Percentiles rank a stretch among this genome's conserved stretches.
These are phyloP conservation scores for Mycena crocata DNA, from an alignment of 768 basidiomycete genomes.

Conservation along the genomic window DNA sequence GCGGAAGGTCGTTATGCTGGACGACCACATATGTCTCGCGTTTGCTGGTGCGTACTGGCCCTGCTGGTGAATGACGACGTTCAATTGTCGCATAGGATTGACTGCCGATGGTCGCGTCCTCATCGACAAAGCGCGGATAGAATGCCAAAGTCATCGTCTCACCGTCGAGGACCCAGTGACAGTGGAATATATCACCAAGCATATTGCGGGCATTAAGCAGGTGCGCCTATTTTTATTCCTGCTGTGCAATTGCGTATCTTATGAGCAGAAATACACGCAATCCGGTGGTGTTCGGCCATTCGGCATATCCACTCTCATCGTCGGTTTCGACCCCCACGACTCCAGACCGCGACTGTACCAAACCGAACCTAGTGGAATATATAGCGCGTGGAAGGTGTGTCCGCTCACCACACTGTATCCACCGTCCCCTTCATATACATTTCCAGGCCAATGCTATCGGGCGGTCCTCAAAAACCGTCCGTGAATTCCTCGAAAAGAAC, in stretches of 20 bases:
- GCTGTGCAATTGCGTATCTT: neutral
- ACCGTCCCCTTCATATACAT: neutral
- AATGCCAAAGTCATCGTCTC: constrained; percentile 96
- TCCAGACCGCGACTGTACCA: constrained; percentile 90
- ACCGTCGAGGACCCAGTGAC: constrained; percentile 99
- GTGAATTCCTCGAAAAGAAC: constrained; percentile 98
- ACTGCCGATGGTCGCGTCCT: constrained; percentile 98
- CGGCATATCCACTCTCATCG: constrained; percentile 95
- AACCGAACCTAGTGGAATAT: constrained; percentile 98
- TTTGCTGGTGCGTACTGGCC: constrained; percentile 82
- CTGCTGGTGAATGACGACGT: constrained; percentile 14
- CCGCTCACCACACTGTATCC: constrained; percentile 3
- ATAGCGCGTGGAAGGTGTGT: constrained; percentile 96
- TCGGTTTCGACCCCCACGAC: constrained; percentile 97
- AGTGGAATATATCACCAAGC: constrained; percentile 97
- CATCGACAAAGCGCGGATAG: constrained; percentile 97
- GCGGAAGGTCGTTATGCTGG: constrained; percentile 97
- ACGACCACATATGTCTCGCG: constrained; percentile 96
- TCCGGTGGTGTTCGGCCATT: constrained; percentile 99
- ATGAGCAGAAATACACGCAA: constrained; percentile 68
- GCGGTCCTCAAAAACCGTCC: constrained; percentile 96
- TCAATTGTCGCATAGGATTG: constrained; percentile 68
- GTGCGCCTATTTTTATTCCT: constrained; percentile 52
- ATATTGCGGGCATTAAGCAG: constrained; percentile 99
- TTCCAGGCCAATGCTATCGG: constrained; percentile 93